Percentiles rank a stretch among this genome's conserved stretches.
phyloP scores from a whole-genome alignment of 2,329 filamentous ascomycete species.

The Fusarium torulosum region DNA sequence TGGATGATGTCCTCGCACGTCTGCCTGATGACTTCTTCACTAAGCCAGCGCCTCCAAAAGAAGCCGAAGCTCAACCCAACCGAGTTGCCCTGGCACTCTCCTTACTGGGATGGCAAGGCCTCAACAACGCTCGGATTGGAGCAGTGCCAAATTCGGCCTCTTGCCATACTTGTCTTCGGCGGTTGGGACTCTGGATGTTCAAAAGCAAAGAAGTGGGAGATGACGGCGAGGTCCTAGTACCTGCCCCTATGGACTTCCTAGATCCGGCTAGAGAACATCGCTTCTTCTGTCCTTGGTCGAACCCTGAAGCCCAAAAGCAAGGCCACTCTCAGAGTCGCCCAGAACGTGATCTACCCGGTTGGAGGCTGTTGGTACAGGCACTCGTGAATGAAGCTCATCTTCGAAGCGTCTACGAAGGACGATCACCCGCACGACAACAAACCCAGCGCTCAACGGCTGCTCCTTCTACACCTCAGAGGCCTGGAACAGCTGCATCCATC shows the following conservation, averaged over 20 bases:
- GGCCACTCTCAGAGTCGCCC: slow-evolving; percentile 51
- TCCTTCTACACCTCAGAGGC: slow-evolving; percentile 43
- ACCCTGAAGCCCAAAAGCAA: slow-evolving; percentile 69
- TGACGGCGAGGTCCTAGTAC: slow-evolving; percentile 64
- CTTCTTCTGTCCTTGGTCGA: slow-evolving; percentile 87
- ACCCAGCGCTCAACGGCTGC: slow-evolving; percentile 24
- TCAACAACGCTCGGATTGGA: slow-evolving; percentile 66
- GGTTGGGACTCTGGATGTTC: slow-evolving; percentile 95
- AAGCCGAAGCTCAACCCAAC: slow-evolving; percentile 58
- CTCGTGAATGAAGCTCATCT: slow-evolving; percentile 71
- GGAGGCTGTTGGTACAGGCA: slow-evolving; percentile 67
- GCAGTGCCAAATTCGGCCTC: slow-evolving; percentile 78
- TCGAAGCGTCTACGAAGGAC: slow-evolving; percentile 54
- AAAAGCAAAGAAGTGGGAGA: slow-evolving; percentile 76
- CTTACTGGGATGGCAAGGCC: slow-evolving; percentile 81
- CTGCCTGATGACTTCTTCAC: slow-evolving; percentile 69
- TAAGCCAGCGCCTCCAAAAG: slow-evolving; percentile 53
- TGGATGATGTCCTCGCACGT: slow-evolving; percentile 63
- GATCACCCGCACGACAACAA: slow-evolving; percentile 40
- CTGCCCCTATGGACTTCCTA: slow-evolving; percentile 74
- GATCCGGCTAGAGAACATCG: slow-evolving; percentile 80
- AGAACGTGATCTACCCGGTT: slow-evolving; percentile 61
- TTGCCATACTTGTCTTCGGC: slow-evolving; percentile 88
- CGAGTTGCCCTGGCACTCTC: slow-evolving; percentile 76
- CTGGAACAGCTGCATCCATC: slow-evolving; percentile 32